Base-by-base conservation (phyloP, 176 grass and related monocot species). In the Aegilops tauschii region DNA sequence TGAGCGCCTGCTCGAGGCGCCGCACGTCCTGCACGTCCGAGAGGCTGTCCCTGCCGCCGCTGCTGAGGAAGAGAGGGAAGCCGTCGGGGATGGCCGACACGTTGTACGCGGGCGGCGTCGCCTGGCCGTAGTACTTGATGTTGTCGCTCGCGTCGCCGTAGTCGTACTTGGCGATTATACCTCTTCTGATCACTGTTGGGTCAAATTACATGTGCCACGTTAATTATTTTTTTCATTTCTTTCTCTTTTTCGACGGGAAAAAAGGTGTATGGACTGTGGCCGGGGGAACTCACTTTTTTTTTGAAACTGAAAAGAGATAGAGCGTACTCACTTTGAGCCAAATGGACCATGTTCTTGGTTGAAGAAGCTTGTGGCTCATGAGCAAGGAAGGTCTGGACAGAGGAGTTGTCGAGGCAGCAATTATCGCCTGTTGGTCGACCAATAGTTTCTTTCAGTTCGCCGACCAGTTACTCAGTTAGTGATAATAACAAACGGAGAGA, bases 281-380 rank as follows among this genome's bases (percentile, higher is more conserved):
- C 67, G 20, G 17, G 3, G 4, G 20, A 66, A 81, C 84, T 79
- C 28, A 94, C 89, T 94, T 54, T 94, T 39, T 39, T 39, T 39
- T 39, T 9, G 0, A 39, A 39, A 39, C 37, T 39, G 37, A 39
- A 39, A 39, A 39, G 37, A 39, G 37, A 39, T 39, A 39, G 37
- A 39, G 5, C 6, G 11, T 77, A 81, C 84, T 79, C 28, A 94
- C 92, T 94, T 54, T 94, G 92, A 30, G 89, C 81, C 61, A 94
- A 39, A 21, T 94, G 92, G 23, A 91, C 65, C 87, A 91, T 82
- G 77, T 86, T 91, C 58, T 91, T 94, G 10, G 84, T 94, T 8
- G 89, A 79, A 1, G 92, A 87, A 52, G 92, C 66, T 42, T 94
- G 89, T 50, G 89, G 92, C 67, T 94, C 92, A 9, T 87, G 89